Conservation (phyloP, 305 asterid species). For the Plantago coronopus region DNA sequence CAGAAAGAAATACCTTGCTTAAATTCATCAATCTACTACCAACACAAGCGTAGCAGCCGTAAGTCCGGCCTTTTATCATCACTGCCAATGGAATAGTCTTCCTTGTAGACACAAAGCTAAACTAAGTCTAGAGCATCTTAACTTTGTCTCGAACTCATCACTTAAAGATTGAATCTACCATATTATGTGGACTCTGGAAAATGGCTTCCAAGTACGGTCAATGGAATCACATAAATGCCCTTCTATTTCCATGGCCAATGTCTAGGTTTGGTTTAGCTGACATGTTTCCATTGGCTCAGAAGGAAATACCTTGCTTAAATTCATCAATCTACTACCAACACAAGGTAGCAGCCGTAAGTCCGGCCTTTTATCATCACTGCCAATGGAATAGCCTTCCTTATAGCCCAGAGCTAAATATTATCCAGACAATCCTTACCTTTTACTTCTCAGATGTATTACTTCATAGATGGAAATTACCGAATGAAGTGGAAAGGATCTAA, state of each 20-base stretch:
- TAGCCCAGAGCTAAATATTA: neutral
- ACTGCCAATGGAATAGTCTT: slow-evolving; percentile 42
- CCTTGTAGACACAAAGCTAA: neutral
- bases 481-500: neutral
- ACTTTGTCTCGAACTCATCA: neutral
- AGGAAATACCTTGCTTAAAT: slow-evolving; percentile 35
- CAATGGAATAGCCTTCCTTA: slow-evolving; percentile 27
- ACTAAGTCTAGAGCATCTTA: too few relatives aligned
- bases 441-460: too few relatives aligned
- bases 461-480: neutral
- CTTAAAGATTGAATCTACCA: neutral
- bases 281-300: slow-evolving; percentile 51
- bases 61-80: slow-evolving; percentile 96
- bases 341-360: slow-evolving; percentile 81
- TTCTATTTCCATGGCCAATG: too few relatives aligned
- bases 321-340: slow-evolving; percentile 83
- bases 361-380: slow-evolving; percentile 93
- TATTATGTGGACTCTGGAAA: too few relatives aligned
- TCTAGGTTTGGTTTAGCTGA: neutral
- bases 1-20: slow-evolving; percentile 47
- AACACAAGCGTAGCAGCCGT: slow-evolving; percentile 65
- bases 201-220: too few relatives aligned
- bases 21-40: slow-evolving; percentile 80
- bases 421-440: slow-evolving; percentile 18
- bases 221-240: neutral